A percentile compares a stretch with the other conserved stretches of the same genome.
Evolutionary conservation across 345 rosid genomes (phyloP).

Genomic region (Geranium rotundifolium): DNA sequence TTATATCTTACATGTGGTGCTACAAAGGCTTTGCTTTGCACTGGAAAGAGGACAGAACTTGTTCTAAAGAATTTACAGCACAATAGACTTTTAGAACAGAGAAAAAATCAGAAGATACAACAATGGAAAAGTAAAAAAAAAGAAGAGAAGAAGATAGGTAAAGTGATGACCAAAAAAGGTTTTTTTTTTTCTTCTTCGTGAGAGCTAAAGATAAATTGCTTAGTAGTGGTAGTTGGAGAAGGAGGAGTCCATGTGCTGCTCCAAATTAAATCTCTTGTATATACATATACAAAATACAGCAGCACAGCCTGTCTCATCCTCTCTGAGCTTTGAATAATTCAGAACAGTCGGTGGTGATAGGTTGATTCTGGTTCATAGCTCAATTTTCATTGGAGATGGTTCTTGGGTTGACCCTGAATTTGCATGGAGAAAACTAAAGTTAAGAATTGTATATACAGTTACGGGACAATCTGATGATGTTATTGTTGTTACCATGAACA

Average conservation of each 20-base stretch:
- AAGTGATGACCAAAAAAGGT: too few relatives aligned
- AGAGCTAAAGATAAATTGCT: constrained; percentile 11
- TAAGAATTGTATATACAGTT: background rate
- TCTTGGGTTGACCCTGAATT: constrained; percentile 30
- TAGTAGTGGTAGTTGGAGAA: constrained; percentile 7
- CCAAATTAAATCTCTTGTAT: constrained; percentile 32
- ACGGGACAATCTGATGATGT: constrained; percentile 15
- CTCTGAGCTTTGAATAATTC: too few relatives aligned
- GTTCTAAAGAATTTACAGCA: background rate
- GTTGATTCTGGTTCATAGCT: constrained; percentile 24
- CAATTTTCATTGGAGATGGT: constrained; percentile 42
- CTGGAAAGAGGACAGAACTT: background rate
- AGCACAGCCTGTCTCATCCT: constrained; percentile 11
- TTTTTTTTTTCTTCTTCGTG: constrained; percentile 17
- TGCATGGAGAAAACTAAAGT: constrained; percentile 1
- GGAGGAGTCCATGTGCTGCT: constrained; percentile 4
- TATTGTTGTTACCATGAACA: constrained; percentile 13
- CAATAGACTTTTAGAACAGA: constrained; percentile 12
- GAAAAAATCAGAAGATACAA: constrained; percentile 10
- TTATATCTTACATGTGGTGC: constrained; percentile 24
- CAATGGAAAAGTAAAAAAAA: constrained; percentile 8
- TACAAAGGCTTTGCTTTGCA: constrained; percentile 22
- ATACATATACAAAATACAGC: constrained; percentile 25
- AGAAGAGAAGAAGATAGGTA: background rate
- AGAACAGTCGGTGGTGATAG: background rate